Conservation (phyloP, 192 early-diverging fungal genomes). For the Mortierella claussenii region DNA sequence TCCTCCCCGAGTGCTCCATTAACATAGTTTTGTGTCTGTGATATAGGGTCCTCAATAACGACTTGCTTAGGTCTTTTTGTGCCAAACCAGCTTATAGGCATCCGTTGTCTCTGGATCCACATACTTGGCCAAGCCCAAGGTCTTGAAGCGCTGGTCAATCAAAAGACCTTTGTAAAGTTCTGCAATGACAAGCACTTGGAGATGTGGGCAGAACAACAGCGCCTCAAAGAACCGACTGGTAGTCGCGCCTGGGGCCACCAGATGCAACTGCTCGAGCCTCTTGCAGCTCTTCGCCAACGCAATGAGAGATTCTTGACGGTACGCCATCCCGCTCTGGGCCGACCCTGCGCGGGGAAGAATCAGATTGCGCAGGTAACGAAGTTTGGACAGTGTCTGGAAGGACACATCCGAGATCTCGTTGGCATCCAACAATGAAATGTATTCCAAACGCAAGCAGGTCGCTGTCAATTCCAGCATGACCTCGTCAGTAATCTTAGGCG, state of each 20-base stretch:
- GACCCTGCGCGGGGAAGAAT: slow-evolving; percentile 42
- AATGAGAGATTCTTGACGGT: slow-evolving; percentile 40
- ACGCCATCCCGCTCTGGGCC: slow-evolving; percentile 32
- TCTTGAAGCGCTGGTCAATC: slow-evolving; percentile 53
- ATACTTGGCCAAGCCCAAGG: slow-evolving; percentile 43
- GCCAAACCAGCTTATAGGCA: slow-evolving; percentile 47
- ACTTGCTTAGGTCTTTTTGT: slow-evolving; percentile 41
- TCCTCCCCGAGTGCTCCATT: no score
- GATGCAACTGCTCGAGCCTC: slow-evolving; percentile 38
- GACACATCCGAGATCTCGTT: slow-evolving; percentile 52
- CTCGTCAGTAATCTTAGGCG: slow-evolving; percentile 46
- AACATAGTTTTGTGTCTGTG: no score
- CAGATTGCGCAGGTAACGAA: slow-evolving; percentile 50
- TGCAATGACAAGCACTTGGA: slow-evolving; percentile 47
- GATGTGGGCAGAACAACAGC: slow-evolving; percentile 36
- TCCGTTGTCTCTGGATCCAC: slow-evolving; percentile 49
- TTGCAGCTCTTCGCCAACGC: slow-evolving; percentile 43
- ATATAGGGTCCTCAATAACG: no score
- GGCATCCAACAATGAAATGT: slow-evolving; percentile 49
- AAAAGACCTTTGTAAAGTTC: slow-evolving; percentile 48
- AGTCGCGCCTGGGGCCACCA: slow-evolving; percentile 46
- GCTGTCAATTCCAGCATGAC: slow-evolving; percentile 40
- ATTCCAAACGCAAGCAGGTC: slow-evolving; percentile 50
- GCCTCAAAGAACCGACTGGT: slow-evolving; percentile 48
- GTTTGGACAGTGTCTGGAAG: slow-evolving; percentile 47